Base-by-base conservation (phyloP, 352 stramenopile genomes). In the Thalassiosira allenii region DNA sequence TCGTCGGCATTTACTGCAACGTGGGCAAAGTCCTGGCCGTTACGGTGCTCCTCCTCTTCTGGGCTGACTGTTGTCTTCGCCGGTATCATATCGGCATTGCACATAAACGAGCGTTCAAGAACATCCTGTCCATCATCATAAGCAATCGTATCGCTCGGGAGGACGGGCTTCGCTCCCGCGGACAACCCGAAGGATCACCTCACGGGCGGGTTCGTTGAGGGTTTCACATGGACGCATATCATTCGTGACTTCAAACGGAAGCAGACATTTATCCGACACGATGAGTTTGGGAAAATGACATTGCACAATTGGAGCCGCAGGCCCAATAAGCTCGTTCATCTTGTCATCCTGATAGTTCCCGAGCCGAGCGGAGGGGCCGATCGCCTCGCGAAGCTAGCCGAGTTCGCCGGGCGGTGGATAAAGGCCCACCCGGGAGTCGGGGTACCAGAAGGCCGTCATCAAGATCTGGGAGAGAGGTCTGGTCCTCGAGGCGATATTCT, bases 71-170 rank as follows among this genome's bases (percentile, higher is more conserved):
- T 62, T 62, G 53, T 27, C 6, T 62, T 62, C 9, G 53, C 53
- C 12, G 53, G 53, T 62, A 17, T 62, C 9, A 33, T 62, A 3
- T 33, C 12, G 4, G 53, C 53, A 40, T 34, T 62, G 3, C 53
- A 62, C 25, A 27, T 62, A 27, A 62, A 62, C 23, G 53, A 62
- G 53, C 53, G n/a, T 62, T 62, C 23, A 25, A 62, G 53, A 62
- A 62, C 34, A 25, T 62, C 25, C 17, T 34, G 3, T 62, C 53
- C 4, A n/a, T 62, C 34, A 25, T 33, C 5, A 62, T 33, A 27
- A 62, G 53, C 33, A 62, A 62, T 62, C 53, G 34, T 62, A n/a
- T 34, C 12, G 5, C n/a, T 62, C 33, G 53, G 53, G n/a, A 3
- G 37, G 14, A 14, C 37, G 6, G 37, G 37, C 6, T 44, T 44